These are phyloP conservation scores for Flaveria linearis DNA, from an alignment of 129 eudicot genomes.

Conservation along the genomic window DNA sequence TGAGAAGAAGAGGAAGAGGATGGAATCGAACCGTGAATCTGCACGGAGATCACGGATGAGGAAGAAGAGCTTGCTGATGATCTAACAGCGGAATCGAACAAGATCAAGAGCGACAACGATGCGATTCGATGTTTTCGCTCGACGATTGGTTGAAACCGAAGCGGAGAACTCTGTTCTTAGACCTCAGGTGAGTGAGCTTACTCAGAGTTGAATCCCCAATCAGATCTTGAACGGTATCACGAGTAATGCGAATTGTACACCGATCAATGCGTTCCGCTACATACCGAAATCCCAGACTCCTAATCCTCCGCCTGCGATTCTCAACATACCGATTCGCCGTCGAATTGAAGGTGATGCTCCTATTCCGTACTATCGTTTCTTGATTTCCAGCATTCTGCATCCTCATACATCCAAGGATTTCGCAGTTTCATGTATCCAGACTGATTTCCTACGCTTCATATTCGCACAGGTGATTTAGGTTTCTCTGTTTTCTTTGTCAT, in stretches of 20 bases:
- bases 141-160: slow-evolving; percentile 50
- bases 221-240: slow-evolving; percentile 55
- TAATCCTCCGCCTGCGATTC: too few species aligned
- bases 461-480: too few species aligned
- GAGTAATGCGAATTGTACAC: slow-evolving; percentile 28
- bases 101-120: slow-evolving; percentile 51
- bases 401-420: too few species aligned
- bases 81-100: slow-evolving; percentile 47
- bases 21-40: slow-evolving; percentile 88
- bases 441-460: too few species aligned
- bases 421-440: too few species aligned
- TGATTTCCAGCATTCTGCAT: too few species aligned
- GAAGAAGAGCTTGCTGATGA: slow-evolving; percentile 73
- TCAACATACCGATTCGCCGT: too few species aligned
- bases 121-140: slow-evolving; percentile 51
- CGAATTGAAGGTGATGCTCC: too few species aligned
- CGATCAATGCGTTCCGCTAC: slow-evolving; percentile 19
- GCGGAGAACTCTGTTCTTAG: slow-evolving; percentile 77
- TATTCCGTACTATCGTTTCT: too few species aligned
- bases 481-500: too few species aligned
- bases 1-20: slow-evolving; percentile 78
- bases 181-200: slow-evolving; percentile 74
- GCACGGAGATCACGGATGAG: slow-evolving; percentile 84
- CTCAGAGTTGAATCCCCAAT: slow-evolving; percentile 65
- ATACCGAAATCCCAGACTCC: too few species aligned